A percentile compares a stretch with the other conserved stretches of the same genome.
Evolutionary conservation across 2,329 filamentous ascomycete genomes (phyloP).

Genomic region (Cercospora berteroae): DNA sequence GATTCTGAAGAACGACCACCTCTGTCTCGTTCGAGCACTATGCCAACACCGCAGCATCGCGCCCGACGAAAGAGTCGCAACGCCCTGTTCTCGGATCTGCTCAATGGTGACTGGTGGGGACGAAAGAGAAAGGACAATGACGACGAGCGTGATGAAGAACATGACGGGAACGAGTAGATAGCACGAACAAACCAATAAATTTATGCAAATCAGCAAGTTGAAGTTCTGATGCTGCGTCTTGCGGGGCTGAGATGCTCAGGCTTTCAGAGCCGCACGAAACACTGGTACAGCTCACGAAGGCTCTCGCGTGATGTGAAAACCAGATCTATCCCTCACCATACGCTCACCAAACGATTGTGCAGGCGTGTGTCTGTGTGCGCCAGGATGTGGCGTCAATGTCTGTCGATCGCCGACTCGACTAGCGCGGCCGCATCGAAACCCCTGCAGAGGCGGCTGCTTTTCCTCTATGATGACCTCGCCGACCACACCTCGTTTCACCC

Average conservation of each 20-base stretch:
- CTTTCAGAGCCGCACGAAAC: background rate
- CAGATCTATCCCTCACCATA: background rate
- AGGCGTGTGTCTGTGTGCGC: background rate
- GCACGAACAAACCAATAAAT: background rate
- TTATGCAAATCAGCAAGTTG: background rate
- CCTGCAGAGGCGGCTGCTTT: conserved; percentile 1
- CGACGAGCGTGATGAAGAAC: background rate
- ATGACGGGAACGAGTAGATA: conserved; percentile 3
- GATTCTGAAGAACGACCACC: background rate
- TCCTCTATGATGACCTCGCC: background rate
- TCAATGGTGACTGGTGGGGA: conserved; percentile 34
- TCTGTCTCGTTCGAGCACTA: conserved; percentile 23
- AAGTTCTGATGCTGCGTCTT: background rate
- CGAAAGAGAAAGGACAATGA: conserved; percentile 25
- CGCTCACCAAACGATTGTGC: background rate
- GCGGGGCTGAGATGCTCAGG: background rate
- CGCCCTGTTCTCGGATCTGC: conserved; percentile 36
- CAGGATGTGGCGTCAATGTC: background rate
- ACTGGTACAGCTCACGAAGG: background rate
- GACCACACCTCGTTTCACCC: background rate
- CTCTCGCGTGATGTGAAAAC: background rate
- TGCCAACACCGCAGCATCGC: conserved; percentile 21
- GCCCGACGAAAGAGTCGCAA: conserved; percentile 27
- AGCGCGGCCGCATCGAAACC: background rate
- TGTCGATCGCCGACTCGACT: conserved; percentile 2